Evolutionary conservation across 1,284 basidiomycete genomes (phyloP).

Genomic region (Moniliophthora roreri): DNA sequence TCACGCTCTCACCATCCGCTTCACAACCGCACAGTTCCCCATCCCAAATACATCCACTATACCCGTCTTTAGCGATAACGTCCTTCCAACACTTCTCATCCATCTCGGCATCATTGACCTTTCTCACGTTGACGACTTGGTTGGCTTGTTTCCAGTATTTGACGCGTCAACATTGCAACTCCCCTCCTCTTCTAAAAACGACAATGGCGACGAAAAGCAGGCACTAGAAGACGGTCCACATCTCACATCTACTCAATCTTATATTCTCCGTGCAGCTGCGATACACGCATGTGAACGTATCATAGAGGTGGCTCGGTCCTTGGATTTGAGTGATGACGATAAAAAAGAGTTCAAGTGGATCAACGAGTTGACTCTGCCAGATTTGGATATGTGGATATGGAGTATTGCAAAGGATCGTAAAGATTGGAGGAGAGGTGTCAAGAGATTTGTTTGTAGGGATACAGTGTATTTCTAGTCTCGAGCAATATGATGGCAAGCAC

Average conservation of each 20-base stretch:
- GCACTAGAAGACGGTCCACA: conserved; percentile 61
- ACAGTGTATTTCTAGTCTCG: conserved; percentile 63
- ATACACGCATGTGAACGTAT: conserved; percentile 76
- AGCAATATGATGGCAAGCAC: neutral
- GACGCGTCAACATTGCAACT: conserved; percentile 30
- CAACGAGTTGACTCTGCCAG: conserved; percentile 53
- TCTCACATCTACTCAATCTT: conserved; percentile 62
- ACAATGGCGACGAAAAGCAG: conserved; percentile 20
- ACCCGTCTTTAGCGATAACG: conserved; percentile 86
- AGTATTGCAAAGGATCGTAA: conserved; percentile 69
- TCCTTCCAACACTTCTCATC: conserved; percentile 80
- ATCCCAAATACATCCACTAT: conserved; percentile 57
- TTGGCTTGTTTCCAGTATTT: conserved; percentile 44
- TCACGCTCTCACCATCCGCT: conserved; percentile 65
- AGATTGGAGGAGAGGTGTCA: conserved; percentile 61
- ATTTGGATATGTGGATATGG: conserved; percentile 77
- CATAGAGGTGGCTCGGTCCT: conserved; percentile 48
- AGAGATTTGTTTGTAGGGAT: conserved; percentile 60
- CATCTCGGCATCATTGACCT: conserved; percentile 76
- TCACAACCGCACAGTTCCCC: conserved; percentile 60
- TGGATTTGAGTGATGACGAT: conserved; percentile 37
- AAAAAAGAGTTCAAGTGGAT: conserved; percentile 51
- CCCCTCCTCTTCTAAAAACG: conserved; percentile 12
- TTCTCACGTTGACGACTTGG: conserved; percentile 43
- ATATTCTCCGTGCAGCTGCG: conserved; percentile 76